Evolutionary conservation across 768 basidiomycete genomes (phyloP), one percentile per base, ranked within the genome.

Genomic region (Lactarius deliciosus): DNA sequence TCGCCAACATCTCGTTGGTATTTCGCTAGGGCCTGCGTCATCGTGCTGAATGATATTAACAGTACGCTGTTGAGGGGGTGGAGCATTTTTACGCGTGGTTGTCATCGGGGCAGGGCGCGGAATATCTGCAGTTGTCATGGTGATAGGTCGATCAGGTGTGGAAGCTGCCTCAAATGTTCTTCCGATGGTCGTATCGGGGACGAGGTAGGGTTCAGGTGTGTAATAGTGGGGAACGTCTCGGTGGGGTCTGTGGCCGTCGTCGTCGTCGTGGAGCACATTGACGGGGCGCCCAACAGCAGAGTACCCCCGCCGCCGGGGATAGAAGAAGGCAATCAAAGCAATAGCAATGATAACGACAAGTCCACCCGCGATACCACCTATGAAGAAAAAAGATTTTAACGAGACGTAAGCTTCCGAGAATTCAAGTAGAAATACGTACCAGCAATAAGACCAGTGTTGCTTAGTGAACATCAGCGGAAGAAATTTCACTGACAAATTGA

Each of bases 21-120:
- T 75, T 64, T 81, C 82, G 5, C 86, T 82, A 10, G 77, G 77
- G 1, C 92, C 92, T 0, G 89, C 92, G 73, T 94, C 92, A 69
- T 92, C 90, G 71, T 94, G 92, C 76, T 93, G 92, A 56, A 93
- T 83, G 71, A 92, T 84, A 72, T 93, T 92, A 38, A 93, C 85
- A 0, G 90, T 82, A 57, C 91, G 79, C 77, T 90, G 78, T 68
- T 76, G 79, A 45, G 86, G 79, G 61, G 81, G 75, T 45, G 74
- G 74, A 2, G 79, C 75, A 9, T 79, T 79, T 61, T 83, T 83
- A 70, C 86, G 86, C 36, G 72, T 69, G 72, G 81, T 77, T 16
- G 70, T 74, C 50, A 71, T 22, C 30, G 40, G 16, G 22, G 63
- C 73, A 69, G 73, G 69, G 57, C 68, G 74, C 40, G 45, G 56